Evolutionary conservation across 73 alveolate genomes (phyloP), one percentile per base, ranked within the genome.

Genomic region (Paramecium caudatum): DNA sequence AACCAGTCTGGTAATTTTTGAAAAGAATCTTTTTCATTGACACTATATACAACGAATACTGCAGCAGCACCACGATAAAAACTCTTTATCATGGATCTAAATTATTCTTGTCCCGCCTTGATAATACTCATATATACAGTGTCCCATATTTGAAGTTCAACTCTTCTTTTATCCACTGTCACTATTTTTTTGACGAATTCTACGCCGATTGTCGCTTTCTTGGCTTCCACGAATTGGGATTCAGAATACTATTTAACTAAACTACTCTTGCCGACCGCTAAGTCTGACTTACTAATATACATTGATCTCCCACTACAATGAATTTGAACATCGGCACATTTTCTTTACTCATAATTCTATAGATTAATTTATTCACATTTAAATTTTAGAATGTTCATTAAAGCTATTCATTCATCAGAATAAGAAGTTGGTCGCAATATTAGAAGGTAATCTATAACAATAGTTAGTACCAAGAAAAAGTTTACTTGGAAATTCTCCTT

Each of bases 401-500:
- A 23, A 55, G 80, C 80, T 21, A 55, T 55, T 6, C 36, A 55
- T 55, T 55, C 80, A 2, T 19, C 80, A 23, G 80, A 55, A 27
- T 23, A 55, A 55, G 83, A 65, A 36, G 83, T 65, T 65, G 83
- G 83, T 65, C 47, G 49, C 3, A 65, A 65, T 65, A 21, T 65
- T 65, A 32, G 34, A 36, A 65, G 83, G 83, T 65, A 65, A 33
- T 6, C 13, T 15, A 32, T 15, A 30, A 32, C 9, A 65, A 4
- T 33, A 65, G 27, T 65, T 33, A 83, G 91, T 37, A 80, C 98
- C 5, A 95, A 95, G 90, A 94, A 95, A 90, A 69, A 91, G 65
- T 95, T 90, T 83, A 47, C 78, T 15, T 95, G 98, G 98, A 82
- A 92, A 43, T 92, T 95, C 93, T 74, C 90, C 49, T 82, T 95